A percentile compares a stretch with the other conserved stretches of the same genome.
phyloP scores from a whole-genome alignment of 2,329 filamentous ascomycete genomes.

The Xylariaceae sp. region DNA sequence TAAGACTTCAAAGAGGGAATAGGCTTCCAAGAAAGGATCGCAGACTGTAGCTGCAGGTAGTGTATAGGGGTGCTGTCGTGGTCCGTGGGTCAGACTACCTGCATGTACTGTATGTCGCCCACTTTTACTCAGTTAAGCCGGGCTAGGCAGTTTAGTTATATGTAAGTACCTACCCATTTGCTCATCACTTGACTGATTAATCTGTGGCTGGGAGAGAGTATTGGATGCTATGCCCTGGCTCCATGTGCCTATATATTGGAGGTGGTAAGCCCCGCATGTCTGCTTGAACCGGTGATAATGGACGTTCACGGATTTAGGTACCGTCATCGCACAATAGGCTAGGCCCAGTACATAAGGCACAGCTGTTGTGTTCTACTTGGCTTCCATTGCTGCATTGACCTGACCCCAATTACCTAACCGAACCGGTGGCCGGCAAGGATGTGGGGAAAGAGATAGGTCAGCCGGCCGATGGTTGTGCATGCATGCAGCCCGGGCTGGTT shows the following conservation, averaged over 20 bases:
- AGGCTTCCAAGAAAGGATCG: constrained; percentile 16
- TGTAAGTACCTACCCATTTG: too few species aligned
- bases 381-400: too few species aligned
- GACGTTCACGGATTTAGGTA: too few species aligned
- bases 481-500: constrained; percentile 21
- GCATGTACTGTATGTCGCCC: background rate
- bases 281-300: too few species aligned
- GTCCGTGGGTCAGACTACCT: constrained; percentile 5
- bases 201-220: too few species aligned
- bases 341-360: too few species aligned
- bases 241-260: too few species aligned
- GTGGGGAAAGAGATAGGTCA: constrained; percentile 23
- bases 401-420: too few species aligned
- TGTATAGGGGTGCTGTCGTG: constrained; percentile 18
- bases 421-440: constrained; percentile 19
- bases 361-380: background rate
- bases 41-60: constrained; percentile 2
- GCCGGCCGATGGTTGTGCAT: constrained; percentile 17
- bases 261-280: too few species aligned
- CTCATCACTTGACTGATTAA: too few species aligned
- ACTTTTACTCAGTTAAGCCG: constrained; percentile 6
- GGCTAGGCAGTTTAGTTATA: background rate
- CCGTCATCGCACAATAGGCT: too few species aligned
- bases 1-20: constrained; percentile 14
- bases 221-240: too few species aligned